Percentiles rank a stretch among this genome's conserved stretches.
Evolutionary conservation across 192 early-diverging fungal species (phyloP).

Genomic region (Coemansia erecta): DNA sequence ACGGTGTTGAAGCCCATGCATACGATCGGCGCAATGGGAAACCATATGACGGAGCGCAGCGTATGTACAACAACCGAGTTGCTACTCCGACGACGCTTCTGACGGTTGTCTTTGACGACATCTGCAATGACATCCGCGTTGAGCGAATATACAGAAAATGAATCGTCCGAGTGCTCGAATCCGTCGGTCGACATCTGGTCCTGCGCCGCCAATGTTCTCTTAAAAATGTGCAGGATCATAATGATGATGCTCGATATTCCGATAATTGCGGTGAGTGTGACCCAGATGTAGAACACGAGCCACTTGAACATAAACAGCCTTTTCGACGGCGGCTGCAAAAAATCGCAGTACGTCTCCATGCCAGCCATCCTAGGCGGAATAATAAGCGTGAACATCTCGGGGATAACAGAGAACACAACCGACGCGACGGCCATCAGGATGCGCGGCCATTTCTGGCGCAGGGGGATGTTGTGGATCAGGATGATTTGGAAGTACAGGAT

Average conservation of each 20-base stretch:
- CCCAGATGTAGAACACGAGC: slow-evolving; percentile 43
- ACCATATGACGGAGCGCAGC: slow-evolving; percentile 34
- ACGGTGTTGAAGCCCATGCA: slow-evolving; percentile 28
- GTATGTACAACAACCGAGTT: slow-evolving; percentile 20
- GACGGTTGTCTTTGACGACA: slow-evolving; percentile 16
- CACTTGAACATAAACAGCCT: slow-evolving; percentile 39
- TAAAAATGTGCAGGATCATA: slow-evolving; percentile 9
- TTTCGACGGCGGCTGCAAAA: slow-evolving; percentile 7
- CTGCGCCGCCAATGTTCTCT: slow-evolving; percentile 8
- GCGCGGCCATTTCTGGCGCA: slow-evolving; percentile 7
- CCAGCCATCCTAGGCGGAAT: slow-evolving; percentile 22
- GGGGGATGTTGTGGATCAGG: slow-evolving; percentile 18
- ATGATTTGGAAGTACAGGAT: slow-evolving; percentile 40
- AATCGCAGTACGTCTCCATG: slow-evolving; percentile 25
- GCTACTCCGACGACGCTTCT: slow-evolving; percentile 17
- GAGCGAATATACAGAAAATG: not conserved
- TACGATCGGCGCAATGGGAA: slow-evolving; percentile 31
- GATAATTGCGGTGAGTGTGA: slow-evolving; percentile 6
- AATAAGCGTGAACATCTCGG: slow-evolving; percentile 15
- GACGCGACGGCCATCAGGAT: not conserved
- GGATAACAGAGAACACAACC: slow-evolving; percentile 8
- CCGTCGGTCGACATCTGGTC: slow-evolving; percentile 10
- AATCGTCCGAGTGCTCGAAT: not conserved
- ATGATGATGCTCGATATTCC: slow-evolving; percentile 21
- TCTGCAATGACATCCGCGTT: not conserved